Percentiles rank a stretch among this genome's conserved stretches.
phyloP scores from a whole-genome alignment of 805 yeast genomes.

The Saturnispora gosingensis region DNA sequence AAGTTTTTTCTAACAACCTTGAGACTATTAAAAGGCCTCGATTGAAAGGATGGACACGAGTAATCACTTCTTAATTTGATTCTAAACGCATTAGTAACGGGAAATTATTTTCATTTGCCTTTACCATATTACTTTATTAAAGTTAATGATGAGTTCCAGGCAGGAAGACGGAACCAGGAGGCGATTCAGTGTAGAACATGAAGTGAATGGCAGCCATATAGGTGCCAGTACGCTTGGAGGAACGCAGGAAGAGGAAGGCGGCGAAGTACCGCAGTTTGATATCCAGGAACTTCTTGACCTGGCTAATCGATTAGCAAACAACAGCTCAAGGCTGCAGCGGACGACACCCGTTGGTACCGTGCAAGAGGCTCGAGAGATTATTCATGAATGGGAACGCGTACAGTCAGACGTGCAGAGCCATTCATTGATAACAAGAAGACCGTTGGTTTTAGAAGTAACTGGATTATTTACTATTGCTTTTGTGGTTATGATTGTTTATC shows the following conservation, averaged over 20 bases:
- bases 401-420: not conserved
- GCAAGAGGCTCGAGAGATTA: not conserved
- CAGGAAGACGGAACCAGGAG: not conserved
- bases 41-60: not conserved
- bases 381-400: not conserved
- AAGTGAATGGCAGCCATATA: not conserved
- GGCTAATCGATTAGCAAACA: not conserved
- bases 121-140: no score
- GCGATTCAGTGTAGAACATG: not conserved
- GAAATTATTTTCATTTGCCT: not conserved
- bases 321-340: not conserved
- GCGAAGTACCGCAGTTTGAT: not conserved
- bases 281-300: not conserved
- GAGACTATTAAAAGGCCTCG: no score
- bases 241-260: not conserved
- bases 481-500: constrained; percentile 1
- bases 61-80: not conserved
- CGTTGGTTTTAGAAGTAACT: not conserved
- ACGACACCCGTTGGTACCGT: constrained; percentile 2
- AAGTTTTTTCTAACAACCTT: no score
- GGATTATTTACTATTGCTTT: constrained; percentile 2
- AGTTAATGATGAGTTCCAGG: not conserved
- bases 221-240: not conserved
- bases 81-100: not conserved
- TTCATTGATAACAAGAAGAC: not conserved